Evolutionary conservation across 768 basidiomycete genomes (phyloP), one percentile per base, ranked within the genome.

Genomic region (Boletellus ananas): DNA sequence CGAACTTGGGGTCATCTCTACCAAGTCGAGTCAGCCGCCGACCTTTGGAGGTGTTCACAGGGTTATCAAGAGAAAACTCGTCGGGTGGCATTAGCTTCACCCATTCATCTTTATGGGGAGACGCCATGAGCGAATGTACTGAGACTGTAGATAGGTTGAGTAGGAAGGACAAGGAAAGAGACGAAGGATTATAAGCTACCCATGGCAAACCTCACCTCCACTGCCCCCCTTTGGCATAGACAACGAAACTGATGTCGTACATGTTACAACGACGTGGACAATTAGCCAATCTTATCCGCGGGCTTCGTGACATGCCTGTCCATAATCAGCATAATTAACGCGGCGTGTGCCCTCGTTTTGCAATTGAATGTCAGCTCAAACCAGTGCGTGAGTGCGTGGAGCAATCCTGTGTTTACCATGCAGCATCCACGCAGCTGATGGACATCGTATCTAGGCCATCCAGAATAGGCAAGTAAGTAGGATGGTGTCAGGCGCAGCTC

Each of bases 1-100:
- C 45, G 53, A 72, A 80, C 12, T 63, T 56, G 16, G 70, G 47
- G 47, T 72, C 64, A 3, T 66, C 61, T 11, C 52, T 66, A 16
- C 67, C 58, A n/a, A 83, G 59, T 35, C 63, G 60, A 29, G 71
- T 64, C 47, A 83, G 59, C 52, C 79, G 70, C 58, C 69, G 70
- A 39, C 71, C 69, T 50, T 66, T 64, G 31, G 50, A 31, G 25
- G 57, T 52, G 47, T 77, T 70, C 57, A 70, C 71, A 13, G 74
- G 74, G 55, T 78, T 74, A 46, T 73, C 69, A 49, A 77, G 53
- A 29, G 60, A 70, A 45, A 67, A 69, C 35, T 68, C 67, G 43
- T 71, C 70, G 13, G 64, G 62, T 21, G 58, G 60, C 4, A 29
- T n/a, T 2, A 67, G 47, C 34, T 66, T 61, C 31, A 67, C 60